Evolutionary conservation across 495 filamentous ascomycete genomes (phyloP).

Genomic region (Neurospora sp.): DNA sequence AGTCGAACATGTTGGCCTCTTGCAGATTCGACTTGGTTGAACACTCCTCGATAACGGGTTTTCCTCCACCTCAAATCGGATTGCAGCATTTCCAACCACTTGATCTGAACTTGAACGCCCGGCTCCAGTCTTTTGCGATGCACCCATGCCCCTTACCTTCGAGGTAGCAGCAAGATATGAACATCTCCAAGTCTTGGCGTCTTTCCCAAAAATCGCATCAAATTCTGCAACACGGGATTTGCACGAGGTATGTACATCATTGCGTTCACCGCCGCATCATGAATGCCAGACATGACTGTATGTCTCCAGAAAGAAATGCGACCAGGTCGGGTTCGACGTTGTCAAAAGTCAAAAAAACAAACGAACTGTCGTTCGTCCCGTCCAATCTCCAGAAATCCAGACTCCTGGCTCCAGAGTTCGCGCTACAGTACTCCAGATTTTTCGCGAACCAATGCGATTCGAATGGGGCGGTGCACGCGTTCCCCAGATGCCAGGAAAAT

Average conservation of each 20-base stretch:
- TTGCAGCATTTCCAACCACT: background rate
- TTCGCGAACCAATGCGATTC: background rate
- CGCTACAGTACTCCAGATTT: background rate
- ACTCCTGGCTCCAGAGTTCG: background rate
- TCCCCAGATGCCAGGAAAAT: background rate
- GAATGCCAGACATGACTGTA: background rate
- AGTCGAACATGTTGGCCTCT: too few species aligned
- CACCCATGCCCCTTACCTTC: background rate
- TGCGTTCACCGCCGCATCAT: background rate
- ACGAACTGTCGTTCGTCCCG: background rate
- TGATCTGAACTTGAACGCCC: background rate
- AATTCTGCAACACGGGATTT: background rate
- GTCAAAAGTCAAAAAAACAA: background rate
- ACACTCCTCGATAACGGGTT: background rate
- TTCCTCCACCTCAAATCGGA: background rate
- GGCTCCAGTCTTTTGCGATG: background rate
- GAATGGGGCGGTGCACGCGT: background rate
- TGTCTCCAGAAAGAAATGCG: background rate
- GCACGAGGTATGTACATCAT: too few species aligned
- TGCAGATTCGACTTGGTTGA: background rate
- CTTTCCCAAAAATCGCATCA: background rate
- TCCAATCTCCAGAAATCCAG: background rate
- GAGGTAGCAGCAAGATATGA: background rate
- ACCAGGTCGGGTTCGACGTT: background rate
- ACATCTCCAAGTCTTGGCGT: background rate